Conservation (phyloP, 768 basidiomycete species). For the Suillus brevipes region DNA sequence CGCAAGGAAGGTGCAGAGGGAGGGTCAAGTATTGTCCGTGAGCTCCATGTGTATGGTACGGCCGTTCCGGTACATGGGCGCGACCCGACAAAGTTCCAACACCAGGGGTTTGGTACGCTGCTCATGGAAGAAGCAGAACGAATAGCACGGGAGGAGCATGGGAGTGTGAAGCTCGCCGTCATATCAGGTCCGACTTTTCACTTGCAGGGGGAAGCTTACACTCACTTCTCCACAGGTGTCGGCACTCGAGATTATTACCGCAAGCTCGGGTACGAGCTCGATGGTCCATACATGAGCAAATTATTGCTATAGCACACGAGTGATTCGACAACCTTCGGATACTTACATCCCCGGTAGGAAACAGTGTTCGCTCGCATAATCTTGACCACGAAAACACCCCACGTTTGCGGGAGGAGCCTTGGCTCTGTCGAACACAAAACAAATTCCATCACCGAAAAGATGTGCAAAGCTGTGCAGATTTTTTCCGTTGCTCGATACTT, state of each 20-base stretch:
- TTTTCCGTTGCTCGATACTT: too few relatives aligned
- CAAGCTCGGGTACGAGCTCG: slow-evolving; percentile 89
- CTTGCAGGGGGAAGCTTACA: slow-evolving; percentile 6
- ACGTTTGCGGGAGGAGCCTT: too few relatives aligned
- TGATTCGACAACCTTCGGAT: too few relatives aligned
- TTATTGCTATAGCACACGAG: slow-evolving; percentile 38
- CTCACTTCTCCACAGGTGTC: slow-evolving; percentile 55
- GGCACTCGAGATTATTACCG: slow-evolving; percentile 98
- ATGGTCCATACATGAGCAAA: slow-evolving; percentile 99
- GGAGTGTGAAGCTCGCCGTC: slow-evolving; percentile 93
- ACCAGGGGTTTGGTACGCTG: slow-evolving; percentile 94
- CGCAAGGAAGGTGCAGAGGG: slow-evolving; percentile 68
- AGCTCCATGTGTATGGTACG: slow-evolving; percentile 97
- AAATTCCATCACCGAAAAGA: too few relatives aligned
- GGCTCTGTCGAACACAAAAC: too few relatives aligned
- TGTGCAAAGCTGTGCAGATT: too few relatives aligned
- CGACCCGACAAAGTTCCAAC: slow-evolving; percentile 98
- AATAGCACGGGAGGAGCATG: slow-evolving; percentile 96
- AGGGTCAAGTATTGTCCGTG: slow-evolving; percentile 88
- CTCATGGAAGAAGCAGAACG: slow-evolving; percentile 99
- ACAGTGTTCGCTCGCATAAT: too few relatives aligned
- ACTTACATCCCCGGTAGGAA: too few relatives aligned
- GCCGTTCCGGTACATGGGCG: slow-evolving; percentile 96
- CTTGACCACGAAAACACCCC: too few relatives aligned
- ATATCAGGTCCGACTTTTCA: slow-evolving; percentile 71